Evolutionary conservation across 2,329 filamentous ascomycete genomes (phyloP).

Genomic region (Colletotrichum liaoningense): DNA sequence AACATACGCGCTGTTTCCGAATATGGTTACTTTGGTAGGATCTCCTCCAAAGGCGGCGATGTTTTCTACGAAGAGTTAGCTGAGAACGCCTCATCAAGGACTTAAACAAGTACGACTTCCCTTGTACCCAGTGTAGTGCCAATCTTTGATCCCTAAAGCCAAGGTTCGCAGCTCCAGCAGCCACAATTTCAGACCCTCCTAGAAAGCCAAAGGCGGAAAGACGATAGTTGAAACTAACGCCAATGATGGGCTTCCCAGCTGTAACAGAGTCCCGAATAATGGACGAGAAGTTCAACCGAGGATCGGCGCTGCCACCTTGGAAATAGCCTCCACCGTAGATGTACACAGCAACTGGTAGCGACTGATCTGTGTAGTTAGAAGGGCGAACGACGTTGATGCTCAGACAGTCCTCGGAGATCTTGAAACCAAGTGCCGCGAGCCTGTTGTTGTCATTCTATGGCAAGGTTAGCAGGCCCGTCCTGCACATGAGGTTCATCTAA

Average conservation of each 20-base stretch:
- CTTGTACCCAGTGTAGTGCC: conserved; percentile 63
- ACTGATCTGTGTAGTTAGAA: too few species aligned
- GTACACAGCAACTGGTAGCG: conserved; percentile 48
- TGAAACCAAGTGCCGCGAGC: too few species aligned
- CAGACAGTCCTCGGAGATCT: too few species aligned
- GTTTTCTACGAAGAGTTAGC: conserved; percentile 50
- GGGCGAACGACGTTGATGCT: too few species aligned
- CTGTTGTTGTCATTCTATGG: too few species aligned
- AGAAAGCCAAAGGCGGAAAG: conserved; percentile 71
- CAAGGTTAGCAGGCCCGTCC: too few species aligned
- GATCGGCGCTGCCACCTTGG: conserved; percentile 48
- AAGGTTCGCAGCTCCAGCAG: conserved; percentile 64
- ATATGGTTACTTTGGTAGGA: conserved; percentile 58
- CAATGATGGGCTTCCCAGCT: conserved; percentile 59
- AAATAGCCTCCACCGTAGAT: conserved; percentile 59
- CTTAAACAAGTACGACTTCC: too few species aligned
- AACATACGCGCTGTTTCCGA: too few species aligned
- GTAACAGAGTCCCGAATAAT: too few species aligned
- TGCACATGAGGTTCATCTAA: too few species aligned
- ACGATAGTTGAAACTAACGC: conserved; percentile 61
- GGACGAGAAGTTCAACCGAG: conserved; percentile 64
- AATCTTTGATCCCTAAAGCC: conserved; percentile 65
- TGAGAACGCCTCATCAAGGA: too few species aligned
- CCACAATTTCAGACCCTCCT: conserved; percentile 46
- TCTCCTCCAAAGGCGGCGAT: conserved; percentile 65